Evolutionary conservation across 129 eudicot species (phyloP).

Genomic region (Logfia minima): DNA sequence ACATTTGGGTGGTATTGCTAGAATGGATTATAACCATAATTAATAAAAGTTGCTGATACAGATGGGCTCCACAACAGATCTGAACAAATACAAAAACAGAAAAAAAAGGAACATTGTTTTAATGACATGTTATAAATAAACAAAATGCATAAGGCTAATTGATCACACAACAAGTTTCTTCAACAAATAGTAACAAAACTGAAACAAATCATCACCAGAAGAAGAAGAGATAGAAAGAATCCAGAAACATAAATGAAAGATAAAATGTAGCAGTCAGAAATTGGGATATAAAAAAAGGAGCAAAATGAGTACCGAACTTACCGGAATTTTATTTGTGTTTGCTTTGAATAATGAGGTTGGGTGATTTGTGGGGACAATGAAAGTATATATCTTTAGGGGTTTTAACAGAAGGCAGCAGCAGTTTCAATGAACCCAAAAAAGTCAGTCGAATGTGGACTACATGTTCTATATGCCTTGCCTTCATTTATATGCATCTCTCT

Average conservation of each 20-base stretch:
- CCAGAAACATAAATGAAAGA: neutral
- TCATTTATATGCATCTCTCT: too few species aligned
- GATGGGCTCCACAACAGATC: constrained; percentile 34
- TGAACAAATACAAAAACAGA: neutral
- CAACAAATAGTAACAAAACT: neutral
- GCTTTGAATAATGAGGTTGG: neutral
- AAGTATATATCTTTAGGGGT: neutral
- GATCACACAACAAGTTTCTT: constrained; percentile 7
- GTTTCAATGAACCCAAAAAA: neutral
- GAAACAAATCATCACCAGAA: too few species aligned
- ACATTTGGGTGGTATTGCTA: neutral
- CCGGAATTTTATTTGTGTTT: constrained; percentile 2
- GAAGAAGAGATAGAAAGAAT: too few species aligned
- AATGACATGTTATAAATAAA: too few species aligned
- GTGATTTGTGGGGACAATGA: constrained; percentile 5
- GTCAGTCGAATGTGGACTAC: constrained; percentile 30
- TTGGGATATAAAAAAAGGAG: neutral
- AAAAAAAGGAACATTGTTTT: too few species aligned
- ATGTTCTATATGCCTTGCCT: neutral
- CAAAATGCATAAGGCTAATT: neutral
- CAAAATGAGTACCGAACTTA: constrained; percentile 16
- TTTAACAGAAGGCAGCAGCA: neutral
- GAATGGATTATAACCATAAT: neutral
- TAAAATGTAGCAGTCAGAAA: neutral
- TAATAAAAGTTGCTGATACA: neutral